A percentile compares a stretch with the other conserved stretches of the same genome.
Evolutionary conservation across 768 basidiomycete genomes (phyloP).

Genomic region (Gloeophyllum trabeum): DNA sequence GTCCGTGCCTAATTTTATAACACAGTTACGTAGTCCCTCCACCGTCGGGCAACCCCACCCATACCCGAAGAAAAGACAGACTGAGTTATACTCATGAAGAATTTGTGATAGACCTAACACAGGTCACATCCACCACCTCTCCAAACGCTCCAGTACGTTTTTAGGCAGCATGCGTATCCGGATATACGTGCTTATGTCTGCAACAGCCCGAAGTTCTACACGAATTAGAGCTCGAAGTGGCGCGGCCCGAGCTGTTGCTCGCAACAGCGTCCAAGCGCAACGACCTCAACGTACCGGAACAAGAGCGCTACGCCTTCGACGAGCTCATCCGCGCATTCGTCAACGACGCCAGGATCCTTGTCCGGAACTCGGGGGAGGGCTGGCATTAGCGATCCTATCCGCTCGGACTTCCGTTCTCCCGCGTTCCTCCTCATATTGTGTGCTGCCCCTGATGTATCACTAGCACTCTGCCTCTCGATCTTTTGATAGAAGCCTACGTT

Average conservation of each 20-base stretch:
- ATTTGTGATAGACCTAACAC: conserved; percentile 88
- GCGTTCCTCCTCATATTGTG: no score
- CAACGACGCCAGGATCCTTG: conserved; percentile 85
- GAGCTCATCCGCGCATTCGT: conserved; percentile 88
- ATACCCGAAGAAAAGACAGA: conserved; percentile 75
- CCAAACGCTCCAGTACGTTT: conserved; percentile 14
- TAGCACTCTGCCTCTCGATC: no score
- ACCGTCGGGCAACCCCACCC: conserved; percentile 49
- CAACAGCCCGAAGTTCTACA: conserved; percentile 52
- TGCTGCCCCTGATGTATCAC: no score
- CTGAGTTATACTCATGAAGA: conserved; percentile 92
- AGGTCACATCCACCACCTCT: conserved; percentile 55
- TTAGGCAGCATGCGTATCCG: background rate
- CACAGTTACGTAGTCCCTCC: conserved; percentile 36
- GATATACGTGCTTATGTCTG: conserved; percentile 3
- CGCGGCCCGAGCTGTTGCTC: conserved; percentile 60
- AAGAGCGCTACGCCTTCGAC: conserved; percentile 71
- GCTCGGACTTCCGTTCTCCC: no score
- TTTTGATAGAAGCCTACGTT: no score
- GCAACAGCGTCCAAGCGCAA: conserved; percentile 59
- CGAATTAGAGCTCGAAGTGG: conserved; percentile 86
- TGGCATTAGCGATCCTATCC: conserved; percentile 20
- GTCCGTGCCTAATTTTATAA: conserved; percentile 1
- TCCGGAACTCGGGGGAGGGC: conserved; percentile 57
- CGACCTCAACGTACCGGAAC: conserved; percentile 45